Conservation (phyloP, 2,329 filamentous ascomycete genomes). For the Epicoccum sorghinum region DNA sequence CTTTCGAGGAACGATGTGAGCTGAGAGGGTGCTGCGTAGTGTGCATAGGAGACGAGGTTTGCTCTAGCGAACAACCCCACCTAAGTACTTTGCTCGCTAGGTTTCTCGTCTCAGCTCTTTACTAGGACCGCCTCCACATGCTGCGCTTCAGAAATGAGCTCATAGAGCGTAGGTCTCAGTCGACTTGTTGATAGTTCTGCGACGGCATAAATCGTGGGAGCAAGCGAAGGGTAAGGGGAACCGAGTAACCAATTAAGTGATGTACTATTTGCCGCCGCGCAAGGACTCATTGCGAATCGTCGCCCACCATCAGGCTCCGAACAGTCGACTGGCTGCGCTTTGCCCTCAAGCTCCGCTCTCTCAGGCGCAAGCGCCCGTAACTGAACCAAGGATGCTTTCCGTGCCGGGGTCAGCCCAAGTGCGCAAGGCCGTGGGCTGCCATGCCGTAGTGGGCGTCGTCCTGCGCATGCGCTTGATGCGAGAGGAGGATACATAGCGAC, state of each 20-base stretch:
- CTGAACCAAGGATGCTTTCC: conserved; percentile 34
- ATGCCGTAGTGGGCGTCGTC: conserved; percentile 30
- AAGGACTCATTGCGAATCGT: conserved; percentile 44
- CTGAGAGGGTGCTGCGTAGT: conserved; percentile 17
- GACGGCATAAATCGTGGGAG: conserved; percentile 29
- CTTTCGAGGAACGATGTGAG: conserved; percentile 21
- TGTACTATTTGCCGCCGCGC: conserved; percentile 34
- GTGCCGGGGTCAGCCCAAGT: conserved; percentile 35
- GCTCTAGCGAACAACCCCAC: conserved; percentile 14
- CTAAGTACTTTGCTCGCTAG: conserved; percentile 26
- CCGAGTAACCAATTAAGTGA: conserved; percentile 34
- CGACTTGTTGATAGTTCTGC: conserved; percentile 26
- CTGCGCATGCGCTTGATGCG: conserved; percentile 30
- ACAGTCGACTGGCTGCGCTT: conserved; percentile 41
- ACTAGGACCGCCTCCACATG: conserved; percentile 24
- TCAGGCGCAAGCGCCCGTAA: conserved; percentile 47
- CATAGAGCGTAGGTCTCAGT: conserved; percentile 22
- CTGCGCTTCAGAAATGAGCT: conserved; percentile 19
- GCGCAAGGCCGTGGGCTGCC: conserved; percentile 32
- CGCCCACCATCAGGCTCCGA: conserved; percentile 34
- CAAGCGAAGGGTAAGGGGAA: conserved; percentile 30
- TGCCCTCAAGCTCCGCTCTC: conserved; percentile 37
- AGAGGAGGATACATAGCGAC: conserved; percentile 42
- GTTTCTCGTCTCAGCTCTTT: conserved; percentile 33
- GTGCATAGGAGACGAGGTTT: conserved; percentile 19